Percentiles rank a stretch among this genome's conserved stretches.
Evolutionary conservation across 441 rosid genomes (phyloP).

Genomic region (Adansonia madagascariensis): DNA sequence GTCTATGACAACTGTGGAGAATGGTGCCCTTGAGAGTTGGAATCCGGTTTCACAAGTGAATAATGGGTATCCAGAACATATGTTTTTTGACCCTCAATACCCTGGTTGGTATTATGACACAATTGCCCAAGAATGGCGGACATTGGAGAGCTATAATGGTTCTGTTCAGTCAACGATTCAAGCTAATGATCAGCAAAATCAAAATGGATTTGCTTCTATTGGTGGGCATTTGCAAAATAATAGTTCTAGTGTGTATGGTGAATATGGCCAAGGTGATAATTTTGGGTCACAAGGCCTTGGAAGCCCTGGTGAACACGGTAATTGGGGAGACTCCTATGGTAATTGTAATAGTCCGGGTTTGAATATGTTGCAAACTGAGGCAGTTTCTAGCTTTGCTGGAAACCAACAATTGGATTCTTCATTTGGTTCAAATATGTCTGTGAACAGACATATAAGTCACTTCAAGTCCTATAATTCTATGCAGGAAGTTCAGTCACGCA

Average conservation of each 20-base stretch:
- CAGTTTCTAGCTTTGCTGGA: slow-evolving; percentile 46
- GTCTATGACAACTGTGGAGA: slow-evolving; percentile 40
- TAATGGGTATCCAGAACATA: slow-evolving; percentile 84
- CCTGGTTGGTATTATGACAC: slow-evolving; percentile 96
- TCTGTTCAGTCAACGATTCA: slow-evolving; percentile 52
- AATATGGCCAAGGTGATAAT: slow-evolving; percentile 47
- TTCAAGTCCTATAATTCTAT: slow-evolving; percentile 38
- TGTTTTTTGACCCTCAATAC: slow-evolving; percentile 86
- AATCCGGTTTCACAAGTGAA: slow-evolving; percentile 63
- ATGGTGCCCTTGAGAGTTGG: slow-evolving; percentile 60
- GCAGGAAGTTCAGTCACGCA: slow-evolving; percentile 41
- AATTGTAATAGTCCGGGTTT: slow-evolving; percentile 46
- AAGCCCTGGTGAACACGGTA: slow-evolving; percentile 48
- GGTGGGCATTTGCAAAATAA: slow-evolving; percentile 42
- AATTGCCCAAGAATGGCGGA: slow-evolving; percentile 67
- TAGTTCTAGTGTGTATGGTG: slow-evolving; percentile 32
- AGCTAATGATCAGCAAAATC: slow-evolving; percentile 48
- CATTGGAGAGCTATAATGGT: slow-evolving; percentile 70
- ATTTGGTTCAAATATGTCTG: slow-evolving; percentile 45
- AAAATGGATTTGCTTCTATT: slow-evolving; percentile 48
- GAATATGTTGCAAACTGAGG: slow-evolving; percentile 49
- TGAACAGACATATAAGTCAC: slow-evolving; percentile 41
- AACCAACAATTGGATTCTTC: slow-evolving; percentile 50
- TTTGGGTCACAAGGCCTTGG: slow-evolving; percentile 44
- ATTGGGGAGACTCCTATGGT: slow-evolving; percentile 54